Evolutionary conservation across 768 basidiomycete genomes (phyloP), one percentile per base, ranked within the genome.

Genomic region (Collybia mongolica): DNA sequence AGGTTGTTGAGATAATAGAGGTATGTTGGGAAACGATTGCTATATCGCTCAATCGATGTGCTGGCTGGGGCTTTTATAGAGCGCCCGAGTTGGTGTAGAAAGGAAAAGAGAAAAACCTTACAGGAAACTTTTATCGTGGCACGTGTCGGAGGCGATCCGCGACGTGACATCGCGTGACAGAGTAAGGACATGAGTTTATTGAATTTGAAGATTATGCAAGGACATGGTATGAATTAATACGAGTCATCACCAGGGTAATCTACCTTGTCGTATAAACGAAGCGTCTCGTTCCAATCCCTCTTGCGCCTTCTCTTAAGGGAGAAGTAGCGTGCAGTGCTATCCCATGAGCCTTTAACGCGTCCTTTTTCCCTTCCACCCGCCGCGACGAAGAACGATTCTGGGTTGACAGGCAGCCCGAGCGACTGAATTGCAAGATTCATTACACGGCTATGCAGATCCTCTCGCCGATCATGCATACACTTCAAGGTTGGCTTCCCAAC

Each of bases 251-350:
- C 77, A 0, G 88, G 88, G 60, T 90, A 93, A 64, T 92, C 90
- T 15, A 90, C 85, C 53, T 88, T 76, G 56, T 93, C 90, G 55
- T 91, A 92, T 48, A 90, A 66, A 41, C 90, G 74, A 40, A 93
- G 67, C 4, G 86, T 90, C 69, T 93, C 91, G 57, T 91, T 91
- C 91, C 92, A 93, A 59, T 93, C 92, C 55, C 90, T 79, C 67
- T 93, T 93, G 55, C 90, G 73, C 59, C 91, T 70, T 54, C 90
- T 72, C 51, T 77, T 79, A 49, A 93, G 73, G 17, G 90, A 93
- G 62, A 93, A 93, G 60, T 93, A 93, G 56, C 82, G 77, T 35
- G 81, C 72, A 23, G 76, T 74, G 52, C 86, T 84, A 53, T 87
- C 87, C 90, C 89, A 90, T 6, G 63, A 60, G 11, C 82, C 80